phyloP scores from a whole-genome alignment of 1,139 yeast genomes.

The Hyphopichia fennica region DNA sequence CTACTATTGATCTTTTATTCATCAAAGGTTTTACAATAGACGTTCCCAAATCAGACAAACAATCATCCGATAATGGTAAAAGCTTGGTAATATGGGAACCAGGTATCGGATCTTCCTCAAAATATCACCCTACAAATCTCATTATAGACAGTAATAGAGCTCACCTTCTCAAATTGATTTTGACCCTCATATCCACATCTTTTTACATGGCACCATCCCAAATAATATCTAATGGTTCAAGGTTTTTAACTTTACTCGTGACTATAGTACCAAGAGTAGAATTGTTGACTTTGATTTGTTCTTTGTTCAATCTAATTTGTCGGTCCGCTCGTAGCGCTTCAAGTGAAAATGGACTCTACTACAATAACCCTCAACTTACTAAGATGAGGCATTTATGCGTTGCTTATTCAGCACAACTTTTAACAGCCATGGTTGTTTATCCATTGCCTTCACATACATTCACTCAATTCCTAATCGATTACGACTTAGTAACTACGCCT shows the following conservation, averaged over 20 bases:
- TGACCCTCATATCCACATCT: constrained; percentile 64
- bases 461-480: constrained; percentile 42
- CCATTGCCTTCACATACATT: constrained; percentile 57
- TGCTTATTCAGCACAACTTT: constrained; percentile 59
- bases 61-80: constrained; percentile 3
- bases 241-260: constrained; percentile 59
- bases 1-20: constrained; percentile 56
- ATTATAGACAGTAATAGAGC: constrained; percentile 64
- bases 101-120: constrained; percentile 59
- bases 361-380: constrained; percentile 26
- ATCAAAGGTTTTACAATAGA: constrained; percentile 59
- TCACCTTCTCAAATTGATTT: constrained; percentile 62
- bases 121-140: constrained; percentile 45
- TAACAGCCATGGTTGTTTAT: constrained; percentile 62
- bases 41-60: constrained; percentile 8
- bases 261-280: constrained; percentile 50
- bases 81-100: constrained; percentile 63
- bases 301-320: constrained; percentile 63
- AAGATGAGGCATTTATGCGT: constrained; percentile 56
- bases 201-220: constrained; percentile 52
- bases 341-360: constrained; percentile 37
- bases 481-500: constrained; percentile 22
- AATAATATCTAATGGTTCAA: constrained; percentile 53
- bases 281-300: constrained; percentile 58
- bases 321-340: constrained; percentile 29